Conservation (phyloP, 192 early-diverging fungal species). For the Chytriomyces confervae region DNA sequence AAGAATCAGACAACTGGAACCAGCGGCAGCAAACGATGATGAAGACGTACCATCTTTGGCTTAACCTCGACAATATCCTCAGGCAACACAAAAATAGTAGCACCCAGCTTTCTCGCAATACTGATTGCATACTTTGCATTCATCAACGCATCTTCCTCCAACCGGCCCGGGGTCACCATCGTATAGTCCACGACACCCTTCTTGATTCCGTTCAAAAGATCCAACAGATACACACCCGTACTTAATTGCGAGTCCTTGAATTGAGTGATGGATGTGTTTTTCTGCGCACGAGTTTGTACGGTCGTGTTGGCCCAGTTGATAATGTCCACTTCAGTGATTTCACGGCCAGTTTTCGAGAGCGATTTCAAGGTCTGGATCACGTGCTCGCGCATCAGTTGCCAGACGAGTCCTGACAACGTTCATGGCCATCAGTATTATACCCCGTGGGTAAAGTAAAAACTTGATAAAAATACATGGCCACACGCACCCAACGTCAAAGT, state of each 20-base stretch:
- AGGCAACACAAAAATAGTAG: slow-evolving; percentile 96
- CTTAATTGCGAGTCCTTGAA: slow-evolving; percentile 87
- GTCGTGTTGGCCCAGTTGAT: slow-evolving; percentile 93
- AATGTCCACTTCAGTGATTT: slow-evolving; percentile 93
- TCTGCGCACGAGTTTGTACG: slow-evolving; percentile 65
- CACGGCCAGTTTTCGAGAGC: slow-evolving; percentile 78
- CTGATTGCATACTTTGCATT: slow-evolving; percentile 98
- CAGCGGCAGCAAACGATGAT: slow-evolving; percentile 1
- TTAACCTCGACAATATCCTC: slow-evolving; percentile 99
- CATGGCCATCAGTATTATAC: background rate
- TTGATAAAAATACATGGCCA: background rate
- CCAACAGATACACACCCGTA: slow-evolving; percentile 84
- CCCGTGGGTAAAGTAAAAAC: background rate
- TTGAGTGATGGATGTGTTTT: slow-evolving; percentile 71
- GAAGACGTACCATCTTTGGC: slow-evolving; percentile 82
- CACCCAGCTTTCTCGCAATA: slow-evolving; percentile 97
- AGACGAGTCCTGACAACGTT: slow-evolving; percentile 65
- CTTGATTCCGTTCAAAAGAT: slow-evolving; percentile 91
- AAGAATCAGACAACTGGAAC: background rate
- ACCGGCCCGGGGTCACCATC: slow-evolving; percentile 73
- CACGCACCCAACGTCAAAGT: slow-evolving; percentile 80
- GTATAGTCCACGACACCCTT: slow-evolving; percentile 90
- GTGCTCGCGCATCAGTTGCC: slow-evolving; percentile 99
- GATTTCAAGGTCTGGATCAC: slow-evolving; percentile 91
- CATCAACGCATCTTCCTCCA: slow-evolving; percentile 84